phyloP scores from a whole-genome alignment of 495 filamentous ascomycete species.

The Penicillium pancosmium region DNA sequence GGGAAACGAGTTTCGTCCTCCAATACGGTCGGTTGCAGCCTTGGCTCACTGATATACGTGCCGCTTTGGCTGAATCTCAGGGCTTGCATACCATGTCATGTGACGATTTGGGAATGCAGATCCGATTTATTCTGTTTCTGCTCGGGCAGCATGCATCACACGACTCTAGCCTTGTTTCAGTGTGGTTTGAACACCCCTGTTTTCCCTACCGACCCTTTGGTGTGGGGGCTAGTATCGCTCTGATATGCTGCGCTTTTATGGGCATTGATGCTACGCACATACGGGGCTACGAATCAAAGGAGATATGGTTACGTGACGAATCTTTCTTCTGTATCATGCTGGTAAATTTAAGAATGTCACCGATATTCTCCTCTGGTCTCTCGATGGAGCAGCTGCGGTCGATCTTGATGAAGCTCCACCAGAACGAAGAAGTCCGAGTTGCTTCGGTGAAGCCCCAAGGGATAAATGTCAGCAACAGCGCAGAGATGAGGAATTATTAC shows the following conservation, averaged over 20 bases:
- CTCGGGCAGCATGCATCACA: neutral
- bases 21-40: neutral
- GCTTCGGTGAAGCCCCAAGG: neutral
- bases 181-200: neutral
- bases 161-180: neutral
- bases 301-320: neutral
- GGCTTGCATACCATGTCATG: neutral
- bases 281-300: neutral
- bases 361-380: neutral
- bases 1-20: neutral
- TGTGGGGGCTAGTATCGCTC: neutral
- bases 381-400: neutral
- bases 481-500: neutral
- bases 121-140: neutral
- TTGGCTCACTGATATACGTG: neutral
- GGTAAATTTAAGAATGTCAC: neutral
- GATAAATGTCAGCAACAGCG: neutral
- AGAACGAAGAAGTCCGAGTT: neutral
- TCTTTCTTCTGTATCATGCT: neutral
- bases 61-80: neutral
- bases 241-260: neutral
- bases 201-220: slow-evolving; percentile 3
- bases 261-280: neutral
- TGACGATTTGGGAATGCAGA: neutral
- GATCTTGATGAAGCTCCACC: neutral